These are phyloP conservation scores for Oenanthe sinensis DNA, from an alignment of 129 eudicot genomes.

Conservation along the genomic window DNA sequence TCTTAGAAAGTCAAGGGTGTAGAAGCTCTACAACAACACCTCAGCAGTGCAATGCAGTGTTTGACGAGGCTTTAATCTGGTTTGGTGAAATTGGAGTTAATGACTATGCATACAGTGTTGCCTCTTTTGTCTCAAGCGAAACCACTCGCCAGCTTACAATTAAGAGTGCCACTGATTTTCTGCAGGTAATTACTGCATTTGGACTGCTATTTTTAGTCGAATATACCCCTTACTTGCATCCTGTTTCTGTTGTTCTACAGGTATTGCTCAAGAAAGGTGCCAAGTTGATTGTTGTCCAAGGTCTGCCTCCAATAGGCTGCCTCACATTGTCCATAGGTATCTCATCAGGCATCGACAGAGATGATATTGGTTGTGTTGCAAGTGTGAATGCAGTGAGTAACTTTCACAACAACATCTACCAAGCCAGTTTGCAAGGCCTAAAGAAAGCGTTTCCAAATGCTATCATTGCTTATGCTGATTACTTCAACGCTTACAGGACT, in stretches of 20 bases:
- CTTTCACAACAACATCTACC: slow-evolving; percentile 56
- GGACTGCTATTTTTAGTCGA: neutral
- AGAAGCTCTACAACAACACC: slow-evolving; percentile 24
- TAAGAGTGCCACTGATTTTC: slow-evolving; percentile 40
- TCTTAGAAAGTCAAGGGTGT: slow-evolving; percentile 43
- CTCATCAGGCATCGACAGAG: slow-evolving; percentile 45
- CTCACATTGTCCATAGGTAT: slow-evolving; percentile 54
- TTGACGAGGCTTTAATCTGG: slow-evolving; percentile 79
- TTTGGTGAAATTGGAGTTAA: slow-evolving; percentile 95
- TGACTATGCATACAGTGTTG: slow-evolving; percentile 69
- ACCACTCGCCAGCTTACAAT: slow-evolving; percentile 57
- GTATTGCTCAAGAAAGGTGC: slow-evolving; percentile 68
- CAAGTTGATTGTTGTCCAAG: slow-evolving; percentile 67
- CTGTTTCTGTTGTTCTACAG: slow-evolving; percentile 22
- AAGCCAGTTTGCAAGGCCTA: slow-evolving; percentile 36
- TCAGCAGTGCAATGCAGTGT: slow-evolving; percentile 36
- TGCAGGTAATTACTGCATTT: slow-evolving; percentile 43
- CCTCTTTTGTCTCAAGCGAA: slow-evolving; percentile 35
- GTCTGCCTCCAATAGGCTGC: slow-evolving; percentile 82
- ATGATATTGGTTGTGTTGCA: slow-evolving; percentile 57
- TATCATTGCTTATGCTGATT: slow-evolving; percentile 57
- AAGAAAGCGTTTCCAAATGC: slow-evolving; percentile 39
- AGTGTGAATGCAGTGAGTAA: slow-evolving; percentile 37
- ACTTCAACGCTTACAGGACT: slow-evolving; percentile 41
- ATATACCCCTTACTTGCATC: neutral